Conservation (phyloP, 2,329 filamentous ascomycete genomes). For the Chalaropsis ovoidea region DNA sequence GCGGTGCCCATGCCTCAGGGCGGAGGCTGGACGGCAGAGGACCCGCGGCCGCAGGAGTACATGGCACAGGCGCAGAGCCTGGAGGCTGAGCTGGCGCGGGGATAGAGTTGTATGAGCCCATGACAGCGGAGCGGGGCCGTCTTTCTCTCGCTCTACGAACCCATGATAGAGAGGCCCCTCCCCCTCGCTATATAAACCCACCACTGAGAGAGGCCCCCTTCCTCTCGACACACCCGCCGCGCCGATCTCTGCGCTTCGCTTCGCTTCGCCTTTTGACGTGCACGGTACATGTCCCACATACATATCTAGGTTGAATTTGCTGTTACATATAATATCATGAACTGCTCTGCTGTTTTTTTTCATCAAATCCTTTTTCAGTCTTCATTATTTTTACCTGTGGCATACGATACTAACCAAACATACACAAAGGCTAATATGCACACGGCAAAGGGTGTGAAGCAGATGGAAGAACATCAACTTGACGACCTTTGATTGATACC, state of each 20-base stretch:
- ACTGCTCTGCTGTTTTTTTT: neutral
- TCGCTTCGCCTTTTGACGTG: neutral
- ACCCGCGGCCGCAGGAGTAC: constrained; percentile 52
- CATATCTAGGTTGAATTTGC: constrained; percentile 1
- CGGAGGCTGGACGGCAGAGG: constrained; percentile 49
- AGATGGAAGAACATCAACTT: too few species aligned
- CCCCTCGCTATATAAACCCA: too few species aligned
- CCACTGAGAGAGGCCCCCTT: too few species aligned
- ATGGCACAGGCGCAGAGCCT: constrained; percentile 40
- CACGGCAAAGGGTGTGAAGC: neutral
- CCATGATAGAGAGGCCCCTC: too few species aligned
- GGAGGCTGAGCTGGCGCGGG: constrained; percentile 46
- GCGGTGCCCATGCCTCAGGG: constrained; percentile 46
- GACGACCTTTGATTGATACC: neutral
- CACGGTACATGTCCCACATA: neutral
- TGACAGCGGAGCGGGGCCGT: neutral
- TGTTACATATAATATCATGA: constrained; percentile 2
- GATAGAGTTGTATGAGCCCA: neutral
- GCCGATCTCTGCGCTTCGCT: neutral
- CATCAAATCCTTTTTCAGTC: neutral
- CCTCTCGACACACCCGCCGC: neutral
- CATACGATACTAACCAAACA: neutral
- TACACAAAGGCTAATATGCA: neutral
- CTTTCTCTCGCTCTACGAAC: neutral
- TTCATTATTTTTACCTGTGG: neutral